Conservation (phyloP, 2,329 filamentous ascomycete genomes). For the Botrytis sinoallii region DNA sequence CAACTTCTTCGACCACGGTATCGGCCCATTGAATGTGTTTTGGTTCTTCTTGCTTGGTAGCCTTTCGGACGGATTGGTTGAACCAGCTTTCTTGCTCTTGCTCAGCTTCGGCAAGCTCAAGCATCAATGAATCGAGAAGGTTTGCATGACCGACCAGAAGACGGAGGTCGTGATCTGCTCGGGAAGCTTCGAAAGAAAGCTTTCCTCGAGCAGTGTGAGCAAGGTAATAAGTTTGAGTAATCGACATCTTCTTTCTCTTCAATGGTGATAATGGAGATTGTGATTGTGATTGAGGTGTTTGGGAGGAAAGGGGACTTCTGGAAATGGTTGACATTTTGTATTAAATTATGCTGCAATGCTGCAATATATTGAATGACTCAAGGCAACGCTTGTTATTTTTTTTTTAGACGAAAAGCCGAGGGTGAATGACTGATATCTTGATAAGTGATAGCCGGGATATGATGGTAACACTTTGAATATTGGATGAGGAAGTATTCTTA, state of each 20-base stretch:
- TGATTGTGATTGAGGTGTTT: slow-evolving; percentile 20
- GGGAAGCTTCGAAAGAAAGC: slow-evolving; percentile 88
- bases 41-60: slow-evolving; percentile 53
- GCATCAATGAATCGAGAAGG: slow-evolving; percentile 93
- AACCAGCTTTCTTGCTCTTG: slow-evolving; percentile 96
- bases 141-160: slow-evolving; percentile 97
- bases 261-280: slow-evolving; percentile 35
- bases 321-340: slow-evolving; percentile 34
- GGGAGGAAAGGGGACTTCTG: slow-evolving; percentile 27
- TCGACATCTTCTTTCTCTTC: slow-evolving; percentile 82
- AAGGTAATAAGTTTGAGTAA: slow-evolving; percentile 97
- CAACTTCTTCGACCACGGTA: slow-evolving; percentile 65
- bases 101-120: slow-evolving; percentile 87
- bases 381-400: slow-evolving; percentile 23
- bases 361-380: slow-evolving; percentile 30
- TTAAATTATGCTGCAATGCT: slow-evolving; percentile 18
- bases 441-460: slow-evolving; percentile 16
- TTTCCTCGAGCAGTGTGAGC: slow-evolving; percentile 95
- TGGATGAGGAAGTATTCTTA: neutral
- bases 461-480: neutral
- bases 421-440: slow-evolving; percentile 25
- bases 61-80: slow-evolving; percentile 87
- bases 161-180: slow-evolving; percentile 89
- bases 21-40: slow-evolving; percentile 87
- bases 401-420: slow-evolving; percentile 32